phyloP scores from a whole-genome alignment of 768 basidiomycete species.

The Rhodotorula kratochvilovae region DNA sequence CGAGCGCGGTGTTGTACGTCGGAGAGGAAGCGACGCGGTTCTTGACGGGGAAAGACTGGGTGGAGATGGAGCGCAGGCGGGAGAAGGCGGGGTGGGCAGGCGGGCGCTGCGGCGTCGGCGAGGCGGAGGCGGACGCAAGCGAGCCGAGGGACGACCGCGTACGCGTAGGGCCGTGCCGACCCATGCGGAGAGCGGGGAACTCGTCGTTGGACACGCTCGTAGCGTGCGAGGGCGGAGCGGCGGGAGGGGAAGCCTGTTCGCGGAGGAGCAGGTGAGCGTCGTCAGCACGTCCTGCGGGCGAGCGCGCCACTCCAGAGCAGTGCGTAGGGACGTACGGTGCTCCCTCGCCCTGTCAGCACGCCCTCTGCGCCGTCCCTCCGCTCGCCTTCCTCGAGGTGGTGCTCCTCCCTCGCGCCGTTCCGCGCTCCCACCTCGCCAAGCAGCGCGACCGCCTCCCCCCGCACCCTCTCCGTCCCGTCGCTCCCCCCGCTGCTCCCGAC shows the following conservation, averaged over 20 bases:
- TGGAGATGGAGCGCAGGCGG: constrained; percentile 53
- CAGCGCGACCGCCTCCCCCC: neutral
- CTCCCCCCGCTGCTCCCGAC: neutral
- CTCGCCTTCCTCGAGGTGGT: neutral
- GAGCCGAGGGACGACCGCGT: constrained; percentile 20
- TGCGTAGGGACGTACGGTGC: neutral
- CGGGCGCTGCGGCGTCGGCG: constrained; percentile 34
- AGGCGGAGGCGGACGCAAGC: constrained; percentile 12
- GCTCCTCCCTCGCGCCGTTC: neutral
- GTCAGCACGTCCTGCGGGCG: neutral
- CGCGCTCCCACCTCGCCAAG: neutral
- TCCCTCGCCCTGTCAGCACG: neutral
- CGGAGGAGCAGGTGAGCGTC: too few relatives aligned
- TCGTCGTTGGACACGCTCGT: constrained; percentile 19
- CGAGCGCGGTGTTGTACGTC: constrained; percentile 64
- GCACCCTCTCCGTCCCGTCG: neutral
- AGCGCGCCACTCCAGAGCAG: too few relatives aligned
- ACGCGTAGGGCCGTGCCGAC: constrained; percentile 1
- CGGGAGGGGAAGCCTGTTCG: neutral
- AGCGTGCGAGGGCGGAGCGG: constrained; percentile 40
- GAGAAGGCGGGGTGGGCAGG: constrained; percentile 50
- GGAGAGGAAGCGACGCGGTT: constrained; percentile 62
- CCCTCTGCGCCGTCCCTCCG: neutral
- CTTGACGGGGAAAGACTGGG: constrained; percentile 49
- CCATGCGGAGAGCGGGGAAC: constrained; percentile 1